Evolutionary conservation across 1,139 yeast genomes (phyloP), one percentile per base, ranked within the genome.

Genomic region (Yamadazyma diddensiae): DNA sequence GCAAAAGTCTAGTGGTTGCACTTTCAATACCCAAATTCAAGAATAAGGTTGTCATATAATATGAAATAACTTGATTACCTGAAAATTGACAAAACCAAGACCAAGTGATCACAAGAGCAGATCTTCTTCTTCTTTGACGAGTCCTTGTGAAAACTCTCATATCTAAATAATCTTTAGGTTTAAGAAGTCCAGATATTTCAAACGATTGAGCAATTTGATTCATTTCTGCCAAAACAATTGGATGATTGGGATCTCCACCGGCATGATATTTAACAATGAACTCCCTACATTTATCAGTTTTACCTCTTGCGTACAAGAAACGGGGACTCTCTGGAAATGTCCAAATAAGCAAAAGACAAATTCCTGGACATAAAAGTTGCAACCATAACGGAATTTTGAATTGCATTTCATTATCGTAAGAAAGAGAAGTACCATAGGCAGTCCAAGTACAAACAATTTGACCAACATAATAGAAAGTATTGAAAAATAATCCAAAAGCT

Each of bases 321-420:
- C 83, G 55, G 2, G 84, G 84, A 2, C 79, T 70, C 46, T 79
- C 84, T 1, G 84, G 83, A 15, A 77, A 61, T 31, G 65, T 56
- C 34, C 58, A 61, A 10, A 36, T 16, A 14, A 25, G 28, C 15
- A 19, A 21, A 21, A 38, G 30, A 24, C 36, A 29, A 15, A 46
- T 31, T 13, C 36, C 45, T 11, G 51, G 50, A 33, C 42, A 45
- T 16, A 39, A 35, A 2, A 40, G 31, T 30, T 47, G 52, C 15
- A 45, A 36, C 31, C 44, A 40, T 19, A 47, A 37, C 14, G 49
- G 49, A 15, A 47, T 30, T 30, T 45, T 43, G 29, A 46, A 45
- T 13, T 41, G 36, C 20, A 30, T 31, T 15, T 33, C 36, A 7
- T 44, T 48, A 10, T 31, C 33, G 15, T 30, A 35, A 28, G 46